These are phyloP conservation scores for Xylariaceae sp. DNA, from an alignment of 2,329 filamentous ascomycete genomes.

Conservation along the genomic window DNA sequence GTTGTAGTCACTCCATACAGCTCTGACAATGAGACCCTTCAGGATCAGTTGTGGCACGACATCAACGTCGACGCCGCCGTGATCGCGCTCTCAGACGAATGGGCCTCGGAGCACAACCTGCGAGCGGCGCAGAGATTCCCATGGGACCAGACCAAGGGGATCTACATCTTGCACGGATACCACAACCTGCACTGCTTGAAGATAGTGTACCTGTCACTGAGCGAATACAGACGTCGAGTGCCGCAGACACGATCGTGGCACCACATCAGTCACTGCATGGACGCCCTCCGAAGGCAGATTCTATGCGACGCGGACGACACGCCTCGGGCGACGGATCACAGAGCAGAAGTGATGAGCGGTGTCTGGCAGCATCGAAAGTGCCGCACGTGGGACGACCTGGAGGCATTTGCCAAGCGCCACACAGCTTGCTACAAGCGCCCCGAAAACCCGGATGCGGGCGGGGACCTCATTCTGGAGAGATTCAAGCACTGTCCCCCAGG, in stretches of 20 bases:
- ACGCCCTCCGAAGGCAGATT: slow-evolving; percentile 23
- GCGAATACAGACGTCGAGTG: slow-evolving; percentile 9
- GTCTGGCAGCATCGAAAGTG: slow-evolving; percentile 22
- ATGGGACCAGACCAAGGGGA: slow-evolving; percentile 25
- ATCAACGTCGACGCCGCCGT: slow-evolving; percentile 16
- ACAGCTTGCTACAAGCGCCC: slow-evolving; percentile 15
- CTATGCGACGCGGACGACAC: slow-evolving; percentile 29
- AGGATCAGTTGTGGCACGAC: slow-evolving; percentile 10
- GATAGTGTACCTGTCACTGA: slow-evolving; percentile 12
- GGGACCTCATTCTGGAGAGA: slow-evolving; percentile 5
- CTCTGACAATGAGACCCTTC: slow-evolving; percentile 8
- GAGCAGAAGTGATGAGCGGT: slow-evolving; percentile 13
- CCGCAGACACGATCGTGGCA: slow-evolving; percentile 9
- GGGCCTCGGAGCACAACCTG: slow-evolving; percentile 13
- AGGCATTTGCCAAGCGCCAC: slow-evolving; percentile 17
- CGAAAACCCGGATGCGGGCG: slow-evolving; percentile 4
- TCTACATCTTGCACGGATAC: slow-evolving; percentile 25
- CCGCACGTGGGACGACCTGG: slow-evolving; percentile 22
- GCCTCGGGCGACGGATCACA: slow-evolving; percentile 18
- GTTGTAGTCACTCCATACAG: slow-evolving; percentile 8
- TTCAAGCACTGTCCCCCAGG: slow-evolving; percentile 13
- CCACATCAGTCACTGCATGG: slow-evolving; percentile 23
- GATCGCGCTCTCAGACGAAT: slow-evolving; percentile 19
- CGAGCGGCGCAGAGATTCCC: slow-evolving; percentile 23
- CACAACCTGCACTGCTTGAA: slow-evolving; percentile 29